Evolutionary conservation across 345 rosid species (phyloP), one percentile per base, ranked within the genome.

Genomic region (Eucalyptus paniculata): DNA sequence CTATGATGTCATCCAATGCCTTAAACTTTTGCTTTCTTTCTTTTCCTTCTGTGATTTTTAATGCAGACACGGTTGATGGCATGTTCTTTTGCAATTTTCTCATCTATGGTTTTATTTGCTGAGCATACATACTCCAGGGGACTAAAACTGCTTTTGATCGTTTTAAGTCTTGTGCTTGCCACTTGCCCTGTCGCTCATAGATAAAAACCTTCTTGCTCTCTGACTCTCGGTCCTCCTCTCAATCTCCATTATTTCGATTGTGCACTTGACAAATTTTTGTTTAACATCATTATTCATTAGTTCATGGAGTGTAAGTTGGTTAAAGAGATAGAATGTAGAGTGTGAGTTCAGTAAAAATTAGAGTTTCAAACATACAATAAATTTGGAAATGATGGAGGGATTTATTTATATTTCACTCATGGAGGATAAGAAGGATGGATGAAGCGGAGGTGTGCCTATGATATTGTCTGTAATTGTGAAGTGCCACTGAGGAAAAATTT

Each of bases 191-290:
- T 65, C 21, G 3, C 77, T 65, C 34, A n/a, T n/a, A n/a, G 19
- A n/a, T 16, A n/a, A 65, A n/a, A 15, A 15, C 37, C 24, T 34
- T 69, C 44, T 69, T 0, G 0, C 40, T 0, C 24, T 34, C 44
- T 17, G 24, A 69, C 13, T 18, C 44, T 18, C 81, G 21, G 13
- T 69, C 77, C 77, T 65, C 77, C 24, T 69, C 26, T 69, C 44
- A 34, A 69, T 69, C 13, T 69, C 81, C 26, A 67, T 69, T 34
- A 32, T 69, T 69, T 69, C 7, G 12, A 69, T 65, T 14, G 24
- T 34, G 44, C 13, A 69, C 44, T 34, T 69, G 26, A 18, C 42
- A 34, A 18, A 69, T 69, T 17, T 69, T 69, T 69, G 8, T 34
- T 34, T 69, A 10, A 69, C 21, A 3, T 9, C 47, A 45, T 44